Evolutionary conservation across 2,329 filamentous ascomycete species (phyloP), one percentile per base, ranked within the genome.

Genomic region (Aspergillus neotritici): DNA sequence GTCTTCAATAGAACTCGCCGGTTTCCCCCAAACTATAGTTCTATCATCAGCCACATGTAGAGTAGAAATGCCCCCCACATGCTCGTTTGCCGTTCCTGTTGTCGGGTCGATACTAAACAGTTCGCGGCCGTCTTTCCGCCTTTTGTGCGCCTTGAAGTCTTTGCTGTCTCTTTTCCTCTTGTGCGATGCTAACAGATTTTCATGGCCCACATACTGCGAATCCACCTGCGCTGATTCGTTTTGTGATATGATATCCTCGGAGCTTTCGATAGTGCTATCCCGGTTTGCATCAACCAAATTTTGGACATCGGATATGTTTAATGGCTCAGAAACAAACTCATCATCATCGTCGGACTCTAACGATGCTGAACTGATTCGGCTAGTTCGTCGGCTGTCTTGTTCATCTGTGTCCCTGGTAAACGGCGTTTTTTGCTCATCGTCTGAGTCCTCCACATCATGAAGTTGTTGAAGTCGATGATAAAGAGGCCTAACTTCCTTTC

Each of bases 41-140:
- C 21, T 34, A 25, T 40, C 34, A 3, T 42, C 36, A 37, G 21
- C 17, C 31, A 14, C 12, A 28, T 34, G 32, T 28, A 31, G 28
- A 17, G 28, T 16, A 15, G 37, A 11, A 12, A 31, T 13, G 14
- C 34, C 33, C 21, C 17, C 35, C 25, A n/a, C 11, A 28, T 73
- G 65, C 7, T 75, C 73, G 44, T 74, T 73, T 45, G 75, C 71
- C 4, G 68, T 61, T 9, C 82, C 77, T 39, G 77, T 72, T 11
- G 76, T 70, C 16, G 73, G 67, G 33, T 73, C 78, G 34, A 85
- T 72, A 11, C 79, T 82, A 58, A 89, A 89, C 4, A 91, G 73
- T 54, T 88, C 86, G 55, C 91, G 86, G 45, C 90, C 86, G 61
- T 87, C 88, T 70, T 89, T 91, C 56, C 84, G 85, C 37, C 87